phyloP scores from a whole-genome alignment of 1,139 yeast genomes.

The Geotrichum australiense region DNA sequence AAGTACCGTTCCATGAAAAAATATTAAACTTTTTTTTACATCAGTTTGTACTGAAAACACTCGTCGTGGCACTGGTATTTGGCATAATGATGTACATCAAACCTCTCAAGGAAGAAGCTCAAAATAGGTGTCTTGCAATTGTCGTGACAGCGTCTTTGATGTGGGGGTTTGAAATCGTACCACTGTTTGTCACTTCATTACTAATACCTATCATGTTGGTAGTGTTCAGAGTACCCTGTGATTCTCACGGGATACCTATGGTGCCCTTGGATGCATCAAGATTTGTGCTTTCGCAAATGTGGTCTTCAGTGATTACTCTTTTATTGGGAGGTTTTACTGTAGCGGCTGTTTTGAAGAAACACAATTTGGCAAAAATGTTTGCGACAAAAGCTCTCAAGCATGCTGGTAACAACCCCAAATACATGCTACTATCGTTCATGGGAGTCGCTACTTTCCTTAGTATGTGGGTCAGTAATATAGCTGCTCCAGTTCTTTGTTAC shows the following conservation, averaged over 20 bases:
- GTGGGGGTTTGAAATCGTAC: constrained; percentile 94
- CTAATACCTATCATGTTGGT: constrained; percentile 76
- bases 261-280: constrained; percentile 62
- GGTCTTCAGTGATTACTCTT: constrained; percentile 89
- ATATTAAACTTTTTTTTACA: not conserved
- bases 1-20: too few relatives aligned
- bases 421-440: constrained; percentile 73
- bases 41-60: not conserved
- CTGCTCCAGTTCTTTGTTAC: constrained; percentile 88
- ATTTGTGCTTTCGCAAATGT: constrained; percentile 77
- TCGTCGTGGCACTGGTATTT: not conserved
- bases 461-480: constrained; percentile 96
- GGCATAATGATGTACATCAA: not conserved
- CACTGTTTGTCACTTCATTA: constrained; percentile 77
- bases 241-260: constrained; percentile 43
- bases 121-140: constrained; percentile 76
- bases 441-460: constrained; percentile 74
- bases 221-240: constrained; percentile 60
- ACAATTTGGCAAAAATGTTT: constrained; percentile 75
- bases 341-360: constrained; percentile 90
- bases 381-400: constrained; percentile 72
- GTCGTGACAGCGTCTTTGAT: constrained; percentile 69
- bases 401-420: constrained; percentile 82
- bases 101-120: constrained; percentile 44
- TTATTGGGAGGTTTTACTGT: constrained; percentile 87